These are phyloP conservation scores for Kazachstania taianensis DNA, from an alignment of 805 yeast species.

Conservation along the genomic window DNA sequence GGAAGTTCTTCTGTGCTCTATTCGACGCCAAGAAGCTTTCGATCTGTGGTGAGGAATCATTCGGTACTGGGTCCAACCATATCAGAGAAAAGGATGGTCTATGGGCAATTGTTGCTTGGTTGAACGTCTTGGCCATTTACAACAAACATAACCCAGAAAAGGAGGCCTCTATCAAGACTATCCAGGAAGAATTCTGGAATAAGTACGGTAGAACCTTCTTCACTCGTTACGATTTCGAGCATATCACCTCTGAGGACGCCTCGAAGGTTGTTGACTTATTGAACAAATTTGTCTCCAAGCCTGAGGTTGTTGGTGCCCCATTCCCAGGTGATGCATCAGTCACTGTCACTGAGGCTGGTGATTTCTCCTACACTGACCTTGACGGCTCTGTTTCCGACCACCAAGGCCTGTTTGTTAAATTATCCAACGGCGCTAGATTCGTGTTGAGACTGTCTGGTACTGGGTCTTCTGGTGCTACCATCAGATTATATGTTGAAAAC, in stretches of 20 bases:
- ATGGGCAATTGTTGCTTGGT: slow-evolving; percentile 98
- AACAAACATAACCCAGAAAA: slow-evolving; percentile 47
- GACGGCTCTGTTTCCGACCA: slow-evolving; percentile 83
- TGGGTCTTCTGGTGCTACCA: slow-evolving; percentile 96
- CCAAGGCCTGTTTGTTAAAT: slow-evolving; percentile 83
- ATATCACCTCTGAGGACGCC: slow-evolving; percentile 70
- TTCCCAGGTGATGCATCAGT: slow-evolving; percentile 38
- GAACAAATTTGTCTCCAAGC: slow-evolving; percentile 30
- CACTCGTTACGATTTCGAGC: slow-evolving; percentile 90
- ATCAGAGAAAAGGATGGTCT: slow-evolving; percentile 95
- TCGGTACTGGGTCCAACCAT: slow-evolving; percentile 96
- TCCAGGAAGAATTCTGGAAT: slow-evolving; percentile 79
- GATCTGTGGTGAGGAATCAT: slow-evolving; percentile 96
- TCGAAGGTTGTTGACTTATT: slow-evolving; percentile 49
- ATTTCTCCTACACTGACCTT: slow-evolving; percentile 85
- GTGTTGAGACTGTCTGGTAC: slow-evolving; percentile 92
- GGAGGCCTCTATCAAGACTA: slow-evolving; percentile 60
- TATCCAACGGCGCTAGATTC: slow-evolving; percentile 72
- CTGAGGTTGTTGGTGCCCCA: slow-evolving; percentile 40
- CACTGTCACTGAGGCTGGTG: slow-evolving; percentile 65
- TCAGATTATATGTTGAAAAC: slow-evolving; percentile 82
- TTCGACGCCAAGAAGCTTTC: slow-evolving; percentile 89
- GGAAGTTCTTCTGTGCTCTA: slow-evolving; percentile 95
- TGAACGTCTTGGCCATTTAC: slow-evolving; percentile 84
- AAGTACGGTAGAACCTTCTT: slow-evolving; percentile 95